Percentiles rank a stretch among this genome's conserved stretches.
phyloP scores from a whole-genome alignment of 192 early-diverging fungal genomes.

The Chytriomyces confervae region DNA sequence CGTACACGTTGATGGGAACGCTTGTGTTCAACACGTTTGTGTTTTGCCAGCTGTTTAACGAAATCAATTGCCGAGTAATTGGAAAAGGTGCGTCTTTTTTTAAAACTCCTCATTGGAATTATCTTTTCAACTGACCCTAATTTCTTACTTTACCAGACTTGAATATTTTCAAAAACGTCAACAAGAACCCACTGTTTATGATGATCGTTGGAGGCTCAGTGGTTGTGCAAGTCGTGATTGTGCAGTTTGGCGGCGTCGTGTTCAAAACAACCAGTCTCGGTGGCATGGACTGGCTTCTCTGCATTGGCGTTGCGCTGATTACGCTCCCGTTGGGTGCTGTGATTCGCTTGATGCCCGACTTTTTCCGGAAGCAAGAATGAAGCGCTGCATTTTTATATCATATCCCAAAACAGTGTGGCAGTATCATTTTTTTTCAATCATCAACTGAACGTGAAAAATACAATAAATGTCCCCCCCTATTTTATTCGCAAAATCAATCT shows the following conservation, averaged over 20 bases:
- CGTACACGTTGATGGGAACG: conserved; percentile 49
- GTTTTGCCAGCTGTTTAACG: conserved; percentile 94
- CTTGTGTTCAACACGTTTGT: conserved; percentile 95
- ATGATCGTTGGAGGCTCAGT: conserved; percentile 78
- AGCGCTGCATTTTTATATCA: background rate
- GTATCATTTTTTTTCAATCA: background rate
- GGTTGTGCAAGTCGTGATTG: conserved; percentile 83
- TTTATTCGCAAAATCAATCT: no score
- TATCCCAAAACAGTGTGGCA: conserved; percentile 14
- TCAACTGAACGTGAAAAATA: background rate
- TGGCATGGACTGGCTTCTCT: conserved; percentile 83
- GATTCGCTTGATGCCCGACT: conserved; percentile 86
- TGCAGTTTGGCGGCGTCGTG: conserved; percentile 85
- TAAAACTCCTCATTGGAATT: background rate
- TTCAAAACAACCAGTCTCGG: conserved; percentile 77
- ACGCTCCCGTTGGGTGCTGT: conserved; percentile 85
- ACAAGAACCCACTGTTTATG: conserved; percentile 80
- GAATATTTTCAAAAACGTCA: conserved; percentile 87
- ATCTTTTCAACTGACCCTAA: background rate
- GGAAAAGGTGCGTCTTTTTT: conserved; percentile 59
- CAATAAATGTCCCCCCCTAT: background rate
- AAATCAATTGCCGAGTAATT: conserved; percentile 90
- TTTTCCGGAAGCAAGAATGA: conserved; percentile 33
- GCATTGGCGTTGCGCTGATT: conserved; percentile 75
- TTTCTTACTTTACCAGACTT: conserved; percentile 49